Conservation (phyloP, 352 stramenopile genomes). For the Plasmopara halstedii region DNA sequence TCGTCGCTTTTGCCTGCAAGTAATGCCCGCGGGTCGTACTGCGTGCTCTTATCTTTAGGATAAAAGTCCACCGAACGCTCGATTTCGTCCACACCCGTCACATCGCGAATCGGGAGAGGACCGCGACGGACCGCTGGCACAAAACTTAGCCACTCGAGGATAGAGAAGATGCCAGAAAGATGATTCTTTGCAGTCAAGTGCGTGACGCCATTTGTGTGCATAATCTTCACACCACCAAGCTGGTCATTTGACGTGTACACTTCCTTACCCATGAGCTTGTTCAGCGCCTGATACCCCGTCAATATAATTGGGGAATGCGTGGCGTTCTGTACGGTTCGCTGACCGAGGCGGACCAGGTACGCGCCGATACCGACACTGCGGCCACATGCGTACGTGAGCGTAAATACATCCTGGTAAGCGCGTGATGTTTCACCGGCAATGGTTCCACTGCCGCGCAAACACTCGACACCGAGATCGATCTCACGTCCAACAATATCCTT, state of each 20-base stretch:
- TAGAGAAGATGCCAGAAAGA: slow-evolving; percentile 91
- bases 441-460: slow-evolving; percentile 96
- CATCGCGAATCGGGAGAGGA: slow-evolving; percentile 76
- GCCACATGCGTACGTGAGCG: slow-evolving; percentile 98
- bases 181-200: slow-evolving; percentile 97
- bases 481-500: slow-evolving; percentile 98
- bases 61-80: slow-evolving; percentile 88
- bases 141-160: slow-evolving; percentile 98
- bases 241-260: slow-evolving; percentile 99
- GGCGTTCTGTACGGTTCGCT: slow-evolving; percentile 98
- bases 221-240: slow-evolving; percentile 98
- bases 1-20: slow-evolving; percentile 82
- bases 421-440: slow-evolving; percentile 98
- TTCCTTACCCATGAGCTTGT: slow-evolving; percentile 99
- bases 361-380: slow-evolving; percentile 99
- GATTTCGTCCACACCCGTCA: slow-evolving; percentile 76
- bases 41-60: slow-evolving; percentile 87
- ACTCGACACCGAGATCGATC: slow-evolving; percentile 98
- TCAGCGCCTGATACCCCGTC: slow-evolving; percentile 99
- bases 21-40: slow-evolving; percentile 94
- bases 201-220: slow-evolving; percentile 99
- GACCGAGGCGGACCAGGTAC: slow-evolving; percentile 98
- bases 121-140: slow-evolving; percentile 89
- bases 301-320: slow-evolving; percentile 98
- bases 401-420: slow-evolving; percentile 99